Evolutionary conservation across 257 asterid species (phyloP), one percentile per base, ranked within the genome.

Genomic region (Paraleonurus japonicus): DNA sequence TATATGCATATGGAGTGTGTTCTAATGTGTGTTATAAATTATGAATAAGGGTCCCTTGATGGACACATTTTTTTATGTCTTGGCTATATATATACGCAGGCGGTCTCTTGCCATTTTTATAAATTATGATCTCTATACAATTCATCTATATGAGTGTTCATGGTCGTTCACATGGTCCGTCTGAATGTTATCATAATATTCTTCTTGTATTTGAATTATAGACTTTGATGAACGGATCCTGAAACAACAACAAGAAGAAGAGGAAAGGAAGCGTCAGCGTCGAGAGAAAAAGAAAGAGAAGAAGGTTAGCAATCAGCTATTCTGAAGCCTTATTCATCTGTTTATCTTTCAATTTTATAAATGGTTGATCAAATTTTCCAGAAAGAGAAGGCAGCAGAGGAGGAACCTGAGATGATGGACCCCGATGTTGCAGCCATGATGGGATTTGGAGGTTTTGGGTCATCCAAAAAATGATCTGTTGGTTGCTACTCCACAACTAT

Each of bases 231-330:
- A 92, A 79, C 85, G 97, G 70, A 80, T 95, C 64, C 65, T 92
- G 81, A 95, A 92, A 80, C 98, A 89, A 72, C 95, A 94, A 80
- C 93, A 91, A 81, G 99, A 94, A 76, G 99, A 94, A 84, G 99
- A 94, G 77, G 99, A 94, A 80, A 85, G 92, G 69, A 94, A 95
- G 80, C 93, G 97, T 28, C 91, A 77, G 67, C 92, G 98, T 17
- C 80, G 97, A 62, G 99, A 95, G 81, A 95, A 87, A 75, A 95
- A 95, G 92, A 95, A 95, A 82, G 99, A 94, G 82, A 94, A 91
- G 87, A 94, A 95, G 99, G 99, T 88, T 48, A 53, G 61, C 32
- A 24, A 35, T 51, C 33, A 4, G 28, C 35, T 28, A 35, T 26
- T 24, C 23, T 48, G 20, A 51, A 69, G 41, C 32, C 24, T 22